Evolutionary conservation across 257 asterid genomes (phyloP).

Genomic region (Forsythia suspensa): DNA sequence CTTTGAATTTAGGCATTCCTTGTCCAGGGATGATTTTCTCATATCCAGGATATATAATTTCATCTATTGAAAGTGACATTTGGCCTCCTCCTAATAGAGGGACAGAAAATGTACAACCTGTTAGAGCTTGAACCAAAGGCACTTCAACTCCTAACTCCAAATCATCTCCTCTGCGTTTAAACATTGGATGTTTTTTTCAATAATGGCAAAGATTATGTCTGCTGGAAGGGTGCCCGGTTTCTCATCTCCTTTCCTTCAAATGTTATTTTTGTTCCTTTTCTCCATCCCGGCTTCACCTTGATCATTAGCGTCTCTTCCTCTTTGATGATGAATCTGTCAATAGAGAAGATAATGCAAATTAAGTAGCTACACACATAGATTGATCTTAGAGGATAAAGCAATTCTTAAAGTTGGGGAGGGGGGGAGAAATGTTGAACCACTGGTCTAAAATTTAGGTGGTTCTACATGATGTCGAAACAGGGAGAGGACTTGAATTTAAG

Average conservation of each 20-base stretch:
- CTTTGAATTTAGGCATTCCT: conserved; percentile 63
- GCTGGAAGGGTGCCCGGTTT: conserved; percentile 79
- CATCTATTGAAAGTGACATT: conserved; percentile 48
- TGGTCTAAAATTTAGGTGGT: neutral
- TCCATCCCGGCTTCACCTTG: conserved; percentile 91
- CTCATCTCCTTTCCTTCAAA: conserved; percentile 95
- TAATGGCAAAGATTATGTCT: conserved; percentile 69
- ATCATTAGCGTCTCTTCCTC: conserved; percentile 77
- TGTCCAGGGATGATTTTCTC: conserved; percentile 72
- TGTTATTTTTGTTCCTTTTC: conserved; percentile 79
- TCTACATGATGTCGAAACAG: too few relatives aligned
- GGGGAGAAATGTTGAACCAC: neutral
- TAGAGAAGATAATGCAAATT: neutral
- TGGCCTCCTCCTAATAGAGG: conserved; percentile 80
- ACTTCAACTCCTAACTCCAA: conserved; percentile 85
- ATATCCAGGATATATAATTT: conserved; percentile 76
- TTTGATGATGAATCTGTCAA: conserved; percentile 57
- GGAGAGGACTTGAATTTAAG: too few relatives aligned
- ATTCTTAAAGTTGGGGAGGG: neutral
- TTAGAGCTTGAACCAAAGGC: conserved; percentile 82
- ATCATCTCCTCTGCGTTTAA: conserved; percentile 67
- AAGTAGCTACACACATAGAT: neutral
- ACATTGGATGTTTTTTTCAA: conserved; percentile 72
- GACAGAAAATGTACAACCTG: conserved; percentile 68
- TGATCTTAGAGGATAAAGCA: neutral